Percentiles rank a stretch among this genome's conserved stretches.
These are phyloP conservation scores for Podospora bellae-mahoneyi DNA, from an alignment of 495 filamentous ascomycete genomes.

Conservation along the genomic window DNA sequence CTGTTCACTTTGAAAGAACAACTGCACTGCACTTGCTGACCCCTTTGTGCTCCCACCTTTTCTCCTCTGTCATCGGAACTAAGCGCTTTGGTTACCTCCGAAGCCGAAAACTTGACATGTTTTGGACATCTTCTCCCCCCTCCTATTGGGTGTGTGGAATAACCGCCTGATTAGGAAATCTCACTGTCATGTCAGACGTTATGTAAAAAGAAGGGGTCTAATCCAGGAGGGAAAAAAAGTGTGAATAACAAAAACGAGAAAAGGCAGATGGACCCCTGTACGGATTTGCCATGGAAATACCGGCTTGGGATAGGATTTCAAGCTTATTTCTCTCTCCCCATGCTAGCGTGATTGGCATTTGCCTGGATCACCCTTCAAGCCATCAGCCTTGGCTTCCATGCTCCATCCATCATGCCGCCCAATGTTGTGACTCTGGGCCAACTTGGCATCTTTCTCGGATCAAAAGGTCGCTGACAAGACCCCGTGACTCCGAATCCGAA, in stretches of 20 bases:
- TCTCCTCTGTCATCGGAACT: not conserved
- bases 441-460: slow-evolving; percentile 6
- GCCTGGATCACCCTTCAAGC: slow-evolving; percentile 11
- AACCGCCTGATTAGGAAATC: not conserved
- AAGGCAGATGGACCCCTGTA: slow-evolving; percentile 19
- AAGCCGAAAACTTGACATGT: not conserved
- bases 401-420: not conserved
- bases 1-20: not conserved
- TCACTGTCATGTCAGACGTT: not conserved
- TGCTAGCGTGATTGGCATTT: slow-evolving; percentile 25
- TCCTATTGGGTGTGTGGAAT: not conserved
- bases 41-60: not conserved
- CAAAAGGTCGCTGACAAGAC: not conserved
- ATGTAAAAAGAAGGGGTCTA: not conserved
- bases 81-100: not conserved
- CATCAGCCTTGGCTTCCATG: slow-evolving; percentile 13
- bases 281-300: slow-evolving; percentile 31
- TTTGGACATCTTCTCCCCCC: not conserved
- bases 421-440: slow-evolving; percentile 1
- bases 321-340: slow-evolving; percentile 34
- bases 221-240: not conserved
- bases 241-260: slow-evolving; percentile 6
- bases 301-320: slow-evolving; percentile 27
- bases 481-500: slow-evolving; percentile 12
- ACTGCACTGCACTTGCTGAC: not conserved